These are phyloP conservation scores for Colletotrichum phormii DNA, from an alignment of 2,329 filamentous ascomycete species.

Conservation along the genomic window DNA sequence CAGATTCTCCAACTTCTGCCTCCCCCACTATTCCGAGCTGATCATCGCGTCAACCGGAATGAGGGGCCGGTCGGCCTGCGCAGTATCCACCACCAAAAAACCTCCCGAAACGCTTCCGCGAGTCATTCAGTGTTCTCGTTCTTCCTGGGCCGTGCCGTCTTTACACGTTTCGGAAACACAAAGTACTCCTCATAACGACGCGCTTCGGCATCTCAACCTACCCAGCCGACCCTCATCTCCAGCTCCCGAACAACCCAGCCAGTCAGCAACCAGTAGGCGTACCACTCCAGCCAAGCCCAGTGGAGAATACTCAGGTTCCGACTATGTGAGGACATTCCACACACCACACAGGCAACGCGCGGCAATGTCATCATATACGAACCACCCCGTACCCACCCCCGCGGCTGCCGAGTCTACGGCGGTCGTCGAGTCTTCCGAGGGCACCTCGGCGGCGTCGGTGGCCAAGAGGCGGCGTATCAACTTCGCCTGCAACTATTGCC, in stretches of 20 bases:
- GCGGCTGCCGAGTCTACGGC: neutral
- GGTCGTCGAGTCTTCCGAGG: neutral
- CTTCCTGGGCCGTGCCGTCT: neutral
- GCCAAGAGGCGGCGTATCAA: conserved; percentile 30
- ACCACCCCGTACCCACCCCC: neutral
- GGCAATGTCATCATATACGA: conserved; percentile 1
- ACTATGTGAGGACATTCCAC: neutral
- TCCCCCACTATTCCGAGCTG: conserved; percentile 6
- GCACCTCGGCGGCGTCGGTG: neutral
- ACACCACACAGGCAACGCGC: neutral
- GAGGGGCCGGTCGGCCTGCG: conserved; percentile 20
- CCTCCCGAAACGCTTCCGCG: conserved; percentile 6
- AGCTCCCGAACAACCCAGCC: conserved; percentile 6
- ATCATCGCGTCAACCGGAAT: neutral
- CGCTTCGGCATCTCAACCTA: conserved; percentile 18
- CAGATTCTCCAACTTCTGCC: neutral
- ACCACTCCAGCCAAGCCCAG: neutral
- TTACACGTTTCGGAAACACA: conserved; percentile 8
- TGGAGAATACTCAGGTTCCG: neutral
- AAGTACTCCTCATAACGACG: neutral
- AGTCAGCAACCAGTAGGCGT: neutral
- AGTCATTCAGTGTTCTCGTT: neutral
- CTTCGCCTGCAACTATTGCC: conserved; percentile 43
- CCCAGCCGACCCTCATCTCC: conserved; percentile 7
- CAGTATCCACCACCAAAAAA: neutral